These are phyloP conservation scores for Penicillium sp. DNA, from an alignment of 2,329 filamentous ascomycete genomes.

Conservation along the genomic window DNA sequence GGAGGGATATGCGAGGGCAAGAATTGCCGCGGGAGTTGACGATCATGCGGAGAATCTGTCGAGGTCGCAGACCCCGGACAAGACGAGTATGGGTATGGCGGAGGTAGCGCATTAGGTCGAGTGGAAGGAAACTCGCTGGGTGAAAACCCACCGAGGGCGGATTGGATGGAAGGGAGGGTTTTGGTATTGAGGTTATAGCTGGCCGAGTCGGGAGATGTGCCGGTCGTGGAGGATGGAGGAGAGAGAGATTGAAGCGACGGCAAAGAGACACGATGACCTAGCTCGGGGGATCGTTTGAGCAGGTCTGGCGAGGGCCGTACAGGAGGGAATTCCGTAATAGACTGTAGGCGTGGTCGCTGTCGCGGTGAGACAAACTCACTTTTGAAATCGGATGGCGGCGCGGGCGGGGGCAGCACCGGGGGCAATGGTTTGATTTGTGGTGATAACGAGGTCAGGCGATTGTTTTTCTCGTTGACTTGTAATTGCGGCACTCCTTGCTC, in stretches of 20 bases:
- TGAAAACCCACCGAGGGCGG: conserved; percentile 43
- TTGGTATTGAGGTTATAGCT: conserved; percentile 34
- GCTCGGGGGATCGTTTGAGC: conserved; percentile 44
- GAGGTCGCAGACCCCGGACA: conserved; percentile 35
- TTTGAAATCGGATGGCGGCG: conserved; percentile 12
- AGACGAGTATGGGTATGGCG: conserved; percentile 30
- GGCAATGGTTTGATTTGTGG: conserved; percentile 8
- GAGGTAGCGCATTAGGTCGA: conserved; percentile 34
- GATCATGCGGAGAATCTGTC: conserved; percentile 39
- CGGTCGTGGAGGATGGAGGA: conserved; percentile 40
- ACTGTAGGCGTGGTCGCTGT: conserved; percentile 15
- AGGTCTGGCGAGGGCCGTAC: conserved; percentile 18
- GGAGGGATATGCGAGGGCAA: conserved; percentile 38
- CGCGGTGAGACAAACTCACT: conserved; percentile 15
- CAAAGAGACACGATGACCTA: conserved; percentile 42
- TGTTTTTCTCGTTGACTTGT: background rate
- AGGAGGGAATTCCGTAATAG: conserved; percentile 17
- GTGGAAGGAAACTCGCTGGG: conserved; percentile 37
- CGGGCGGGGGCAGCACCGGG: conserved; percentile 12
- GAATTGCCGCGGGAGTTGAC: conserved; percentile 39
- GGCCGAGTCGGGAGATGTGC: conserved; percentile 40
- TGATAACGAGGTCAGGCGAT: conserved; percentile 2
- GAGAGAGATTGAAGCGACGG: conserved; percentile 51
- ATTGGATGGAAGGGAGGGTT: conserved; percentile 50
- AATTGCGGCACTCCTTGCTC: background rate